These are phyloP conservation scores for Ogataea chonburiensis DNA, from an alignment of 805 yeast species.

Conservation along the genomic window DNA sequence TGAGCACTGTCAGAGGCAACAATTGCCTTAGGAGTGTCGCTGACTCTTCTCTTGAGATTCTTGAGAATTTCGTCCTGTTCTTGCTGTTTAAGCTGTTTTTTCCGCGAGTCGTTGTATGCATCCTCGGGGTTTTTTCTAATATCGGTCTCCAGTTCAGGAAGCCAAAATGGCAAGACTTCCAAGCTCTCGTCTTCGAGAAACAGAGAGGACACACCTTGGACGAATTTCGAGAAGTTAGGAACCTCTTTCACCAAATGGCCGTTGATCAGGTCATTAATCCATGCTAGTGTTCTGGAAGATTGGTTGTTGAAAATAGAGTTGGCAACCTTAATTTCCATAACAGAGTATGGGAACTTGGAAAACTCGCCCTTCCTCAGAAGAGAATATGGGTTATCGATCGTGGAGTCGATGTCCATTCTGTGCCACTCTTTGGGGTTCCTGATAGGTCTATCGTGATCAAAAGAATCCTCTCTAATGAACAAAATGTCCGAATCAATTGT, in stretches of 20 bases:
- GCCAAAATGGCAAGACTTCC: constrained; percentile 92
- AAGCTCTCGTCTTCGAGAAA: constrained; percentile 88
- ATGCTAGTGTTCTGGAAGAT: constrained; percentile 46
- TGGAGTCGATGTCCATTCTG: constrained; percentile 83
- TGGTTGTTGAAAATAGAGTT: constrained; percentile 49
- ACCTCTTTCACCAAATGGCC: constrained; percentile 88
- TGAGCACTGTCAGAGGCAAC: constrained; percentile 28
- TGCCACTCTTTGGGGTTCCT: constrained; percentile 92
- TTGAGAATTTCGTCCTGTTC: constrained; percentile 38
- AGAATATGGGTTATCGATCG: constrained; percentile 64
- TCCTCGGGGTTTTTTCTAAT: constrained; percentile 76
- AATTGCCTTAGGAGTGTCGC: constrained; percentile 37
- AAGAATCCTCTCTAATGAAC: constrained; percentile 87
- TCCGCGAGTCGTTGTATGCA: constrained; percentile 66
- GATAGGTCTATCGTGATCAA: constrained; percentile 81
- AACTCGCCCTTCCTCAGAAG: constrained; percentile 84
- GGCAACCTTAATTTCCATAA: constrained; percentile 74
- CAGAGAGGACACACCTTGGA: constrained; percentile 88
- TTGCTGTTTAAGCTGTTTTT: constrained; percentile 48
- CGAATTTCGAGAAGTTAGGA: constrained; percentile 88
- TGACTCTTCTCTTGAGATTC: constrained; percentile 43
- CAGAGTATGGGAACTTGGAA: constrained; percentile 78
- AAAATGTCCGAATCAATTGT: constrained; percentile 85
- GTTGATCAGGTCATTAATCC: constrained; percentile 86
- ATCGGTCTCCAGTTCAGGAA: constrained; percentile 82